Conservation (phyloP, 495 filamentous ascomycete genomes). For the Hypoxylon rickii region DNA sequence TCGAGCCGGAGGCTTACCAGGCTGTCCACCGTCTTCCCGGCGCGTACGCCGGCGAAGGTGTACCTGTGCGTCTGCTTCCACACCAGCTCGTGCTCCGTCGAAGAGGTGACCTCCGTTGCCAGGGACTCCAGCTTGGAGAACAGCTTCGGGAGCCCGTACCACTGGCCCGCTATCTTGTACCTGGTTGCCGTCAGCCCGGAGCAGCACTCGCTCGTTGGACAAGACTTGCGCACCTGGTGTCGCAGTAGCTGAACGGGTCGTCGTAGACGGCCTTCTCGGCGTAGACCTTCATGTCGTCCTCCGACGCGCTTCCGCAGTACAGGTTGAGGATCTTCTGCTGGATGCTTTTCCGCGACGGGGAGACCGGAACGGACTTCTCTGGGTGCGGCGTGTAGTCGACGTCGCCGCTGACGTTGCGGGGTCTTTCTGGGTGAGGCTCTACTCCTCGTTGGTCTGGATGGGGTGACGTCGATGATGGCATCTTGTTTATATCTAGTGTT, state of each 20-base stretch:
- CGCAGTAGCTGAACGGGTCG: slow-evolving; percentile 56
- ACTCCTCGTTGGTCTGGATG: too few relatives aligned
- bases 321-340: slow-evolving; percentile 47
- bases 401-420: not conserved
- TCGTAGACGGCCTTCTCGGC: slow-evolving; percentile 53
- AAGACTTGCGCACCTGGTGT: too few relatives aligned
- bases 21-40: slow-evolving; percentile 45
- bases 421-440: slow-evolving; percentile 6
- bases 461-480: slow-evolving; percentile 3
- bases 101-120: slow-evolving; percentile 45
- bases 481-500: too few relatives aligned
- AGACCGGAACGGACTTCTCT: slow-evolving; percentile 40
- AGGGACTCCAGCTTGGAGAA: slow-evolving; percentile 47
- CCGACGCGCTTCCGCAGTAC: slow-evolving; percentile 51
- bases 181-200: too few relatives aligned
- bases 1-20: slow-evolving; percentile 49
- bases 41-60: slow-evolving; percentile 40
- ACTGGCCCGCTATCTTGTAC: too few relatives aligned
- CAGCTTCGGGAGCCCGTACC: slow-evolving; percentile 54
- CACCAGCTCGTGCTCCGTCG: slow-evolving; percentile 39
- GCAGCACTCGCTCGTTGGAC: too few relatives aligned
- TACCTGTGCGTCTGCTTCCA: slow-evolving; percentile 55
- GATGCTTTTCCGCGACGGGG: slow-evolving; percentile 41
- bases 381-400: slow-evolving; percentile 54
- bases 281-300: slow-evolving; percentile 56